Conservation (phyloP, 371 early-diverging fungal genomes). For the Nosema muscidifuracis region DNA sequence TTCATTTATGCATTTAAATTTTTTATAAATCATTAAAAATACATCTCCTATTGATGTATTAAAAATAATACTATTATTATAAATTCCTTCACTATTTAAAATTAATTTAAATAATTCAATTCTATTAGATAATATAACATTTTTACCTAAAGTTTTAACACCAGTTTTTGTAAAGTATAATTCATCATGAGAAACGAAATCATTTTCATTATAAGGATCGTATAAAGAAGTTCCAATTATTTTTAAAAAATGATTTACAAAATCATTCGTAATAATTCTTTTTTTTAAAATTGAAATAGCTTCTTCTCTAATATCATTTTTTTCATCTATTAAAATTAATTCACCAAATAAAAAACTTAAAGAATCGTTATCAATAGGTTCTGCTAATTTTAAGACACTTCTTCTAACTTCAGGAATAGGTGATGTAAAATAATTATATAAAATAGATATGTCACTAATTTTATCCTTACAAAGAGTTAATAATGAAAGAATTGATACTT, state of each 20-base stretch:
- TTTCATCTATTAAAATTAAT: conserved; percentile 45
- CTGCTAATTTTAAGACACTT: conserved; percentile 22
- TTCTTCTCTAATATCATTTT: conserved; percentile 34
- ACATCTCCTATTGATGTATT: conserved; percentile 8
- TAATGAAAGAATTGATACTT: conserved; percentile 50
- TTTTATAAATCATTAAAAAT: conserved; percentile 7
- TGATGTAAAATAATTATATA: conserved; percentile 50
- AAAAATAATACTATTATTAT: background rate
- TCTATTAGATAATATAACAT: conserved; percentile 37
- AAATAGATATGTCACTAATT: conserved; percentile 18
- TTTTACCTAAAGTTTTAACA: conserved; percentile 35
- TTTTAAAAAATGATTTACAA: conserved; percentile 38
- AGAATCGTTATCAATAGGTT: conserved; percentile 26
- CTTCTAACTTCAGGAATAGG: conserved; percentile 26
- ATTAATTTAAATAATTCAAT: conserved; percentile 31
- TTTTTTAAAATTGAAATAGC: conserved; percentile 31
- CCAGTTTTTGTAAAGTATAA: conserved; percentile 49
- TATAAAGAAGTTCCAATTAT: conserved; percentile 17
- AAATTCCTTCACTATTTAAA: background rate
- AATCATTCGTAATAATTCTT: background rate
- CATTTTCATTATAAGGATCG: conserved; percentile 37
- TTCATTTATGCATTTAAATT: background rate
- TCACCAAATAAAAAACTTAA: conserved; percentile 30
- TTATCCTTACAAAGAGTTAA: conserved; percentile 22
- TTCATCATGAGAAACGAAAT: conserved; percentile 51